These are phyloP conservation scores for Boletus barrowsii DNA, from an alignment of 768 basidiomycete genomes.

Conservation along the genomic window DNA sequence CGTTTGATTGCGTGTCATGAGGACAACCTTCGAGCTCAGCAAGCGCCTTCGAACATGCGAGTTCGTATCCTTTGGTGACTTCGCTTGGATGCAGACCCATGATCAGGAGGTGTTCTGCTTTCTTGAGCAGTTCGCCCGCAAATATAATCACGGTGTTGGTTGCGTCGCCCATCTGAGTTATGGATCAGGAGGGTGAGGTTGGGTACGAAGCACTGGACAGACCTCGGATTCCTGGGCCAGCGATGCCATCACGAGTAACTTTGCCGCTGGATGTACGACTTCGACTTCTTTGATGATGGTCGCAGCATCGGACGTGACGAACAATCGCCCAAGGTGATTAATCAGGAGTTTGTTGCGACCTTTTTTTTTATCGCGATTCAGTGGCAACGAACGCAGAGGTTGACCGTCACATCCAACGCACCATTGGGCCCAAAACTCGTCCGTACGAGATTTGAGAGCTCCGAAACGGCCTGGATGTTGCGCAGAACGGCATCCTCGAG, in stretches of 20 bases:
- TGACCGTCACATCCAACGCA: constrained; percentile 37
- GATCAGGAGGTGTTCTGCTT: constrained; percentile 85
- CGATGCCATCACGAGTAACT: constrained; percentile 97
- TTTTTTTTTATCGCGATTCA: constrained; percentile 28
- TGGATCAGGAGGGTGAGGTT: neutral
- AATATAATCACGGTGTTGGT: constrained; percentile 95
- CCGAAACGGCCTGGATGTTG: constrained; percentile 94
- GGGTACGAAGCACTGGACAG: constrained; percentile 22
- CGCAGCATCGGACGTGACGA: constrained; percentile 98
- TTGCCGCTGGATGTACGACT: constrained; percentile 97
- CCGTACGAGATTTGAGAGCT: constrained; percentile 90
- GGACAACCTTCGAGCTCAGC: constrained; percentile 85
- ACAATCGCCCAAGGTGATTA: constrained; percentile 92
- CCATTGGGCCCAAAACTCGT: constrained; percentile 97
- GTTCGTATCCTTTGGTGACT: constrained; percentile 91
- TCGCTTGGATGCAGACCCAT: constrained; percentile 99
- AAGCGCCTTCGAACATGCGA: constrained; percentile 80
- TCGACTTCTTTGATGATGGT: constrained; percentile 98
- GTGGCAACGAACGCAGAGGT: neutral
- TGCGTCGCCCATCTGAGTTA: constrained; percentile 86
- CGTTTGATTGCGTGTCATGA: constrained; percentile 6
- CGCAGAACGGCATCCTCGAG: constrained; percentile 96
- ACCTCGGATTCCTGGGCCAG: constrained; percentile 96
- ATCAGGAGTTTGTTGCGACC: constrained; percentile 97
- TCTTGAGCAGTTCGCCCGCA: constrained; percentile 92